Evolutionary conservation across 805 yeast species (phyloP), one percentile per base, ranked within the genome.

Genomic region (Wickerhamomyces kurtzmanii): DNA sequence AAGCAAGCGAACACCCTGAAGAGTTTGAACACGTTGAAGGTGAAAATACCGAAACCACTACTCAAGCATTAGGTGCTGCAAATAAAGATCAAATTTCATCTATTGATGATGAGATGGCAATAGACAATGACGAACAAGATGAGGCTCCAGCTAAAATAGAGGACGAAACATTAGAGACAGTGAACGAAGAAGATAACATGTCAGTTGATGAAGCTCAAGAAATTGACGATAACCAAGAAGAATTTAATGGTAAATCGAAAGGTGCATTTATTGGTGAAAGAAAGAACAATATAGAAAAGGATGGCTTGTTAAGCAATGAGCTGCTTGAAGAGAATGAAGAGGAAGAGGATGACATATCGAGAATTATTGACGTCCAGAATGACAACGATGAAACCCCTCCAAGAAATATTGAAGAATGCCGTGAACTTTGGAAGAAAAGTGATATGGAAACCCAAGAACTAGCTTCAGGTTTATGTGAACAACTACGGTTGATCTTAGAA

Each of bases 31-130:
- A 83, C 43, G 62, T 79, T 28, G 84, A 81, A 22, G 87, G 86
- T 26, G 87, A 78, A 25, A 78, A 80, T 35, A 72, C 89, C 4
- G 75, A 78, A 17, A 64, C 59, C 31, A 87, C 83, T 27, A 83
- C 94, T 0, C 97, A 91, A 52, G 98, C 97, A 1, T 57, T 91
- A 28, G 97, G 97, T 14, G 76, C 87, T 24, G 94, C 96, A 5
- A 72, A 74, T 34, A 69, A 75, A 43, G 95, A 86, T 25, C 86
- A 81, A 44, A 59, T 70, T 11, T 91, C 84, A 47, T 51, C 76
- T 1, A 68, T 87, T 33, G 78, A 86, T 47, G 86, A 83, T 31
- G 81, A 79, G 7, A 73, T 67, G 67, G 91, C 89, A 1, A 78
- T 83, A 39, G 91, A 83, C 31, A 93, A 83, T 37, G 83, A 75